Conservation (phyloP, 2,329 filamentous ascomycete genomes). For the Venturia nashicola region DNA sequence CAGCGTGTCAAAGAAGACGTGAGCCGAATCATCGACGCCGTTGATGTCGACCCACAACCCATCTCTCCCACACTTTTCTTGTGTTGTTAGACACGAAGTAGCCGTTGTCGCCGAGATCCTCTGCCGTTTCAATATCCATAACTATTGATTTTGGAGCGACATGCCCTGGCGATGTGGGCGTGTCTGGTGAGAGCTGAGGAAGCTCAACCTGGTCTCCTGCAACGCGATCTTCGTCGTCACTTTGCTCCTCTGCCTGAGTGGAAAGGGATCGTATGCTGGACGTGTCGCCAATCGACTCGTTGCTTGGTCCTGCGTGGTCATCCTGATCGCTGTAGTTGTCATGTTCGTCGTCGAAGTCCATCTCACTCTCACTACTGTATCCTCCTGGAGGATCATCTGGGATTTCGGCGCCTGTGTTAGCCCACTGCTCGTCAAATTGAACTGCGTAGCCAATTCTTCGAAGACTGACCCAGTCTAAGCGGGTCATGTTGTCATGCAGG, state of each 20-base stretch:
- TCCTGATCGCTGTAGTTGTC: slow-evolving; percentile 15
- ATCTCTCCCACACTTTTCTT: slow-evolving; percentile 44
- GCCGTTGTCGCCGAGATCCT: slow-evolving; percentile 38
- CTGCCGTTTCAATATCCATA: slow-evolving; percentile 21
- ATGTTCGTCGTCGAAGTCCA: slow-evolving; percentile 15
- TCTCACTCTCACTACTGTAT: slow-evolving; percentile 29
- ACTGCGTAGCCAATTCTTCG: slow-evolving; percentile 47
- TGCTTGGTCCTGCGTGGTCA: slow-evolving; percentile 14
- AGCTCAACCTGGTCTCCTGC: slow-evolving; percentile 23
- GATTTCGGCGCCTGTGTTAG: slow-evolving; percentile 33
- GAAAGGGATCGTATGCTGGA: background rate
- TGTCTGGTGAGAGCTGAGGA: slow-evolving; percentile 17
- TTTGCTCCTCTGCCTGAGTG: background rate
- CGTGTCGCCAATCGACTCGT: background rate
- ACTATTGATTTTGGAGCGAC: slow-evolving; percentile 6
- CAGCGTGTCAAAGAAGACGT: background rate
- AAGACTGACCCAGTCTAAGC: slow-evolving; percentile 51
- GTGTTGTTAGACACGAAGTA: slow-evolving; percentile 25
- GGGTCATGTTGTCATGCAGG: slow-evolving; percentile 43
- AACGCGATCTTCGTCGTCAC: slow-evolving; percentile 25
- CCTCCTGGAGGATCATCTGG: slow-evolving; percentile 30
- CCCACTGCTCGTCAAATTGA: slow-evolving; percentile 37
- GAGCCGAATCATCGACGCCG: background rate
- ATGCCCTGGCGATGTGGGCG: slow-evolving; percentile 24
- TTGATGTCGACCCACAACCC: slow-evolving; percentile 27